Evolutionary conservation across 495 filamentous ascomycete genomes (phyloP).

Genomic region (Xylaria castorea): DNA sequence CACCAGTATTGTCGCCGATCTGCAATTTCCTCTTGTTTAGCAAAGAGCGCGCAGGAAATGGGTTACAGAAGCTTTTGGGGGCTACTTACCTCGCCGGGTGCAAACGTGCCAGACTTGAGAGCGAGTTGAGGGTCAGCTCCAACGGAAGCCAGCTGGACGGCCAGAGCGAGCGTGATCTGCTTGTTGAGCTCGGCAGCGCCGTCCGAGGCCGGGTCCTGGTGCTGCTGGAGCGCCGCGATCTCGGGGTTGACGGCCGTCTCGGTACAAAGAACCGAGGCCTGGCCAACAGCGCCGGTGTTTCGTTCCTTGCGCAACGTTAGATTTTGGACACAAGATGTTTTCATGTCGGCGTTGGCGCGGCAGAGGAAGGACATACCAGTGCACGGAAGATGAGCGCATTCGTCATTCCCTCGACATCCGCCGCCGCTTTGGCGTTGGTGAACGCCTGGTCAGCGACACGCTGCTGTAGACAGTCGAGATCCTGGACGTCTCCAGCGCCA

Average conservation of each 20-base stretch:
- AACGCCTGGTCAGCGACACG: slow-evolving; percentile 72
- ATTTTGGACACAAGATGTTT: neutral
- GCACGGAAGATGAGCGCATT: slow-evolving; percentile 67
- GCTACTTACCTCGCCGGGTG: slow-evolving; percentile 57
- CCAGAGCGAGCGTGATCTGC: slow-evolving; percentile 61
- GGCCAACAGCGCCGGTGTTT: slow-evolving; percentile 65
- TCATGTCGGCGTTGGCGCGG: neutral
- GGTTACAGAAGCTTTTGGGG: neutral
- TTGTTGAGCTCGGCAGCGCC: slow-evolving; percentile 60
- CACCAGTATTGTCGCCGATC: slow-evolving; percentile 61
- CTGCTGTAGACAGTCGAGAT: slow-evolving; percentile 71
- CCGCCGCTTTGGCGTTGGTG: slow-evolving; percentile 70
- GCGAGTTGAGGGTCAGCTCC: slow-evolving; percentile 65
- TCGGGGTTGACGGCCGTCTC: slow-evolving; percentile 72
- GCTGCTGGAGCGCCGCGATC: slow-evolving; percentile 67
- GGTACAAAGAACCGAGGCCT: slow-evolving; percentile 60
- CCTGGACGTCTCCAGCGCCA: slow-evolving; percentile 63
- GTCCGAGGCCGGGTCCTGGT: slow-evolving; percentile 66
- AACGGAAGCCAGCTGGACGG: slow-evolving; percentile 60
- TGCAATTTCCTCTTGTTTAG: slow-evolving; percentile 29
- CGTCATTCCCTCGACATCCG: slow-evolving; percentile 61
- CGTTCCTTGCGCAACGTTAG: slow-evolving; percentile 49
- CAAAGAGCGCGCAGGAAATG: neutral
- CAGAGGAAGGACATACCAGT: slow-evolving; percentile 37
- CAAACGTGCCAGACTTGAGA: slow-evolving; percentile 63